Conservation (phyloP, 2,329 filamentous ascomycete species). For the Pyrenochaeta sp. region DNA sequence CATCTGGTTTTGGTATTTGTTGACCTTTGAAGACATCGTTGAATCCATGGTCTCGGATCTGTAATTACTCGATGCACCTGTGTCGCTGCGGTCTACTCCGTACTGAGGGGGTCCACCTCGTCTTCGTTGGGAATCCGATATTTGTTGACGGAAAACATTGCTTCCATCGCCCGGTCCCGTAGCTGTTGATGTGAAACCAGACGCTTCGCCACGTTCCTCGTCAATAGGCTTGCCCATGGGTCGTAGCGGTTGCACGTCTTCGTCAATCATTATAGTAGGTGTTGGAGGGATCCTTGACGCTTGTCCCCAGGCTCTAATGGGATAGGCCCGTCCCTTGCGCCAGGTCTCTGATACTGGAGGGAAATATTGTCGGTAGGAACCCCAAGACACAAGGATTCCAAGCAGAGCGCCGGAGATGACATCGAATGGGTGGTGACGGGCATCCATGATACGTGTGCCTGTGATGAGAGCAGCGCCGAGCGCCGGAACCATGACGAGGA, state of each 20-base stretch:
- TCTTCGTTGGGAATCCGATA: conserved; percentile 47
- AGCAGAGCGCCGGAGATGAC: conserved; percentile 65
- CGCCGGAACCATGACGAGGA: conserved; percentile 62
- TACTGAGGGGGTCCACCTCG: conserved; percentile 37
- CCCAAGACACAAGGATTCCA: conserved; percentile 62
- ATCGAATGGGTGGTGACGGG: conserved; percentile 68
- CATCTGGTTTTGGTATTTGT: conserved; percentile 44
- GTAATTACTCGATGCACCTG: conserved; percentile 38
- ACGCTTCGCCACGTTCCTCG: conserved; percentile 43
- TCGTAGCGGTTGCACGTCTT: conserved; percentile 43
- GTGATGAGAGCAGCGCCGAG: conserved; percentile 65
- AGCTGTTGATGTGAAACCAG: conserved; percentile 38
- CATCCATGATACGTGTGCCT: conserved; percentile 68
- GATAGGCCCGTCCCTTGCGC: conserved; percentile 67
- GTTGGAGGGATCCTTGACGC: conserved; percentile 46
- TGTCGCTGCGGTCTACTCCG: conserved; percentile 44
- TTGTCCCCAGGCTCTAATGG: conserved; percentile 64
- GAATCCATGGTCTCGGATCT: conserved; percentile 33
- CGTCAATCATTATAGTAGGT: conserved; percentile 34
- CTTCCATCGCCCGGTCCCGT: conserved; percentile 28
- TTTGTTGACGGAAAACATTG: conserved; percentile 52
- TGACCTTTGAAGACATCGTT: conserved; percentile 40
- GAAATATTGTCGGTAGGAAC: conserved; percentile 67
- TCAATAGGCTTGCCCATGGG: conserved; percentile 37
- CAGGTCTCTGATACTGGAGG: conserved; percentile 63